A percentile compares a stretch with the other conserved stretches of the same genome.
These are phyloP conservation scores for Neurospora sp. DNA, from an alignment of 495 filamentous ascomycete genomes.

Conservation along the genomic window DNA sequence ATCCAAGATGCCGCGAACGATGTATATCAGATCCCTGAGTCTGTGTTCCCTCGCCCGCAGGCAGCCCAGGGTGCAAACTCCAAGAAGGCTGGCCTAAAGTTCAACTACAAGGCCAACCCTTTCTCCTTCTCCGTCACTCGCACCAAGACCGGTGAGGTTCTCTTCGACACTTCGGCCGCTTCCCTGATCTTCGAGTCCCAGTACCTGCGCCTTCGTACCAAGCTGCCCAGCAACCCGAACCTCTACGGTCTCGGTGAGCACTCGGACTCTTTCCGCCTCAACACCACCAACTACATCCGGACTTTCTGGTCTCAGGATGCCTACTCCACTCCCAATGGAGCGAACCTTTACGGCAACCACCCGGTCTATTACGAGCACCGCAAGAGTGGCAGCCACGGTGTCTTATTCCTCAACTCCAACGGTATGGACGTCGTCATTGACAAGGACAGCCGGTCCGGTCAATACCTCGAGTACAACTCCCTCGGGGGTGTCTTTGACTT, in stretches of 20 bases:
- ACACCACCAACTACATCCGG: constrained; percentile 63
- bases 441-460: constrained; percentile 45
- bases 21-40: constrained; percentile 70
- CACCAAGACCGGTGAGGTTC: constrained; percentile 50
- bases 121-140: constrained; percentile 71
- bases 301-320: constrained; percentile 76
- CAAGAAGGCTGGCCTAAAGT: constrained; percentile 44
- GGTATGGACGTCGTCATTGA: constrained; percentile 85
- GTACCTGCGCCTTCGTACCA: constrained; percentile 63
- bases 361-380: constrained; percentile 81
- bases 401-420: constrained; percentile 73
- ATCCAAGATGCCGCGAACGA: constrained; percentile 67
- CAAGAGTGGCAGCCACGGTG: constrained; percentile 60
- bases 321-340: constrained; percentile 37
- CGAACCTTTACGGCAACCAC: constrained; percentile 78
- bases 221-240: constrained; percentile 56
- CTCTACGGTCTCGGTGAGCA: constrained; percentile 78
- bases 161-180: constrained; percentile 68
- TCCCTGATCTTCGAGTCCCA: constrained; percentile 69
- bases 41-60: constrained; percentile 55
- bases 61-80: constrained; percentile 9
- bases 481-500: constrained; percentile 76
- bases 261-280: constrained; percentile 60
- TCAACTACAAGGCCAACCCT: constrained; percentile 54
- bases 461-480: constrained; percentile 78